Evolutionary conservation across 1,284 basidiomycete genomes (phyloP), one percentile per base, ranked within the genome.

Genomic region (Rhodotorula mucilaginosa): DNA sequence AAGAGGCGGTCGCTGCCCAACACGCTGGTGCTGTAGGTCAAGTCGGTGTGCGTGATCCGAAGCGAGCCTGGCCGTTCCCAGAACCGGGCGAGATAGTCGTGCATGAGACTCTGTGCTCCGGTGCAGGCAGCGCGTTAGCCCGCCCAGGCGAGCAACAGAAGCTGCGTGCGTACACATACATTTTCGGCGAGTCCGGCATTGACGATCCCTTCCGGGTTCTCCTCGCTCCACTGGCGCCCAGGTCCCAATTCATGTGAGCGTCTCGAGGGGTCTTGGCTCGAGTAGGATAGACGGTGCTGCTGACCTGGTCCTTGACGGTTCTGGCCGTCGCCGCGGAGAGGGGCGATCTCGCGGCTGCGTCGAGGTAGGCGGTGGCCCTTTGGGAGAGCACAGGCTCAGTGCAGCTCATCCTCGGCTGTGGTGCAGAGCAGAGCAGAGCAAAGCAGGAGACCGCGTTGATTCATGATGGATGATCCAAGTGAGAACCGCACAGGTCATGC

Each of bases 1-100:
- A 75, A 70, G 52, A 78, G 57, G 44, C 78, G 75, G 1, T 64
- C 48, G 10, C 71, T 74, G 7, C 77, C 77, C 21, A 70, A 34
- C n/a, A 76, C 58, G 13, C 62, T 64, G 0, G n/a, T 67, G 10
- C 74, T 75, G 57, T 72, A 71, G 19, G 70, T 72, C 12, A 72
- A 29, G 47, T 72, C 70, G 2, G 58, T 60, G 44, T 69, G 58
- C 7, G 60, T 31, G 31, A 74, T 57, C 26, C 58, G 44, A 23
- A 75, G 54, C 19, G 46, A 58, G 5, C 68, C 68, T 6, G 58
- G 4, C 2, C 57, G 39, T 44, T 70, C 63, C 54, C 68, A 75
- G 72, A 73, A 75, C 18, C 26, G 58, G 8, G 16, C 60, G 34
- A 73, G 67, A 69, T 71, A 73, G 19, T 64, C 65, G 47, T 68